Percentiles rank a stretch among this genome's conserved stretches.
Conservation (phyloP, 345 rosid genomes). For the Linum tenue region DNA sequence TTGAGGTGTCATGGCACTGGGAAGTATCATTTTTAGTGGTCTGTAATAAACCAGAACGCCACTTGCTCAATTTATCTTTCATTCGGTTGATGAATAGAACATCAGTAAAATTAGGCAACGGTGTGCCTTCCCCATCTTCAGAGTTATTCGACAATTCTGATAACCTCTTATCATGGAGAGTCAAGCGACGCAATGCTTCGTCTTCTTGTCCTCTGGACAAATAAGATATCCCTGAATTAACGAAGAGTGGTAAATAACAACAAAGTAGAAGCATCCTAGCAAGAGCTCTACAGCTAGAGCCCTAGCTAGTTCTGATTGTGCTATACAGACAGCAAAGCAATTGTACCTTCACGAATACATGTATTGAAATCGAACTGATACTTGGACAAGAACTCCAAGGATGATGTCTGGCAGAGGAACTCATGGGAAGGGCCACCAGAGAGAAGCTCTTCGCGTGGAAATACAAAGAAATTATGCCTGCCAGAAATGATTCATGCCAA, state of each 20-base stretch:
- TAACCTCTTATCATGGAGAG: conserved; percentile 15
- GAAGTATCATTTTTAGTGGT: conserved; percentile 19
- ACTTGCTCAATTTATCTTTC: conserved; percentile 50
- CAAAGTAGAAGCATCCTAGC: conserved; percentile 8
- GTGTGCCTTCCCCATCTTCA: conserved; percentile 27
- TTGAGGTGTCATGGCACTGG: conserved; percentile 14
- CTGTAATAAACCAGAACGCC: conserved; percentile 49
- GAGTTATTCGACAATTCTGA: conserved; percentile 12
- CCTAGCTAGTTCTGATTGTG: not conserved
- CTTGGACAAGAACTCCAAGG: conserved; percentile 77
- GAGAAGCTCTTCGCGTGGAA: conserved; percentile 58
- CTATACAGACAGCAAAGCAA: not conserved
- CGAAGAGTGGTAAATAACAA: conserved; percentile 27
- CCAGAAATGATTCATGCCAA: not conserved
- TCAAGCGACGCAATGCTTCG: conserved; percentile 36
- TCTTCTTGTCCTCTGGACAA: conserved; percentile 79
- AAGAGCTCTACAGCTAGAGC: not conserved
- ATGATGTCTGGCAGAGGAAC: conserved; percentile 82
- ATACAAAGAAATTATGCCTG: conserved; percentile 86
- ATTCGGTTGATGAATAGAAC: conserved; percentile 75
- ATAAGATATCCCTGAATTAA: conserved; percentile 84
- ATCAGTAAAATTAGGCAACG: conserved; percentile 42
- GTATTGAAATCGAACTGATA: conserved; percentile 85
- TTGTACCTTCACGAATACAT: conserved; percentile 65
- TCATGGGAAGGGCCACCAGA: conserved; percentile 44